Evolutionary conservation across 2,329 filamentous ascomycete genomes (phyloP).

Genomic region (Fusarium tjaetaba): DNA sequence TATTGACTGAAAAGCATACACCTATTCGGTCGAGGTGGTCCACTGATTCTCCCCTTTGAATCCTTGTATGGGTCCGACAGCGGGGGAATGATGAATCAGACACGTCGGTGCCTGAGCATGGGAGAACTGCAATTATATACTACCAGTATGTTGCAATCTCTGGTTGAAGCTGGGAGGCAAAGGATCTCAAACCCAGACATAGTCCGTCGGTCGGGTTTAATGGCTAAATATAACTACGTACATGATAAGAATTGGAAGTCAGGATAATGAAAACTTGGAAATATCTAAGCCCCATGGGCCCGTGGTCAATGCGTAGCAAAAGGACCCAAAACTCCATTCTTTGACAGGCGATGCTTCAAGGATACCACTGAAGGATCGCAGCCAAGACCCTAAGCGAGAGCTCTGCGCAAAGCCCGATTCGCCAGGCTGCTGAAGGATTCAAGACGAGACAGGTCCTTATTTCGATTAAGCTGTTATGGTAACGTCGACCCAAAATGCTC

Average conservation of each 20-base stretch:
- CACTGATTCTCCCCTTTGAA: neutral
- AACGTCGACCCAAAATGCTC: neutral
- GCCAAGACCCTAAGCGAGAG: neutral
- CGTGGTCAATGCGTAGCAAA: neutral
- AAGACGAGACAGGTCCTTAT: slow-evolving; percentile 9
- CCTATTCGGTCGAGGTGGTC: too few relatives aligned
- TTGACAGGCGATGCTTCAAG: neutral
- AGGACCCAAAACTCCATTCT: neutral
- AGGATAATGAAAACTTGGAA: neutral
- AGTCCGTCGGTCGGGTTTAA: neutral
- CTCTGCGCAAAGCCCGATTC: neutral
- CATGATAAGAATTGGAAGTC: neutral
- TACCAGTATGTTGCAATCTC: accelerated
- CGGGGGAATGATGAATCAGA: accelerated
- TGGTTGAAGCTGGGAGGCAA: accelerated
- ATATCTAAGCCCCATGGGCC: neutral
- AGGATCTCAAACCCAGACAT: neutral
- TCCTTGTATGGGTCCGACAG: neutral
- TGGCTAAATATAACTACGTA: neutral
- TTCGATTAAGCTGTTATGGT: slow-evolving; percentile 2
- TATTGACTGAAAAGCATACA: too few relatives aligned
- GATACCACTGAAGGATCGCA: neutral
- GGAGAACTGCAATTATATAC: accelerated
- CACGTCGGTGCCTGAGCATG: neutral
- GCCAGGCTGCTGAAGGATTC: neutral